Conservation (phyloP, 768 basidiomycete genomes). For the Panus rudis region DNA sequence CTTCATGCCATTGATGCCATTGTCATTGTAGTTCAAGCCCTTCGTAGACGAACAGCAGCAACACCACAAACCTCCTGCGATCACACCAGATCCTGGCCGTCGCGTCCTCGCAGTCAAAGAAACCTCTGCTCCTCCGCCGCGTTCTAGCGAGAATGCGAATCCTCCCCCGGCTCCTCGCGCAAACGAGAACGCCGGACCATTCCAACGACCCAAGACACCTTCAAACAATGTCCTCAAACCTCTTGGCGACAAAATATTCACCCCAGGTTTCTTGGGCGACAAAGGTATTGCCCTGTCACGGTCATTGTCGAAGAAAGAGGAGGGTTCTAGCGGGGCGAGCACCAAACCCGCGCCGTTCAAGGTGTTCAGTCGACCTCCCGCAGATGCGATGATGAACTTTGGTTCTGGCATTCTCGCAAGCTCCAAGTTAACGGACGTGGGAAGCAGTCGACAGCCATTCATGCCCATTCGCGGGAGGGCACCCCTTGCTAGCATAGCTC, state of each 20-base stretch:
- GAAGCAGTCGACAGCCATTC: neutral
- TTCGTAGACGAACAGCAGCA: constrained; percentile 50
- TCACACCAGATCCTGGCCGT: constrained; percentile 25
- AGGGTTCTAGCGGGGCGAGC: neutral
- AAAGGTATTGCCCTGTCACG: neutral
- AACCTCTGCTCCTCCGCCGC: constrained; percentile 17
- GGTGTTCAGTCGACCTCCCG: constrained; percentile 67
- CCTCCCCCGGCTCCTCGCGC: neutral
- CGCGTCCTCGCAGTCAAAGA: constrained; percentile 46
- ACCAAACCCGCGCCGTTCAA: constrained; percentile 31
- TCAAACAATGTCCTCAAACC: constrained; percentile 30
- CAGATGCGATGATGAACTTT: constrained; percentile 23
- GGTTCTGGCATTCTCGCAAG: constrained; percentile 3
- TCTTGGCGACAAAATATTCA: constrained; percentile 34
- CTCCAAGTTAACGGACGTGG: constrained; percentile 32
- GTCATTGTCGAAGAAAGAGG: no score
- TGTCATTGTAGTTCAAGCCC: constrained; percentile 49
- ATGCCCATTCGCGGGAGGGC: neutral
- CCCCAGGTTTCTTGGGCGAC: neutral
- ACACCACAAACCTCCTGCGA: constrained; percentile 36
- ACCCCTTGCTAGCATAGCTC: no score
- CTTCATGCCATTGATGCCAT: no score
- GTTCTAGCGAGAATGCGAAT: constrained; percentile 15
- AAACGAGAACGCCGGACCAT: no score
- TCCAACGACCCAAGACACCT: neutral